Evolutionary conservation across 768 basidiomycete genomes (phyloP).

Genomic region (Hypholoma fasciculare): DNA sequence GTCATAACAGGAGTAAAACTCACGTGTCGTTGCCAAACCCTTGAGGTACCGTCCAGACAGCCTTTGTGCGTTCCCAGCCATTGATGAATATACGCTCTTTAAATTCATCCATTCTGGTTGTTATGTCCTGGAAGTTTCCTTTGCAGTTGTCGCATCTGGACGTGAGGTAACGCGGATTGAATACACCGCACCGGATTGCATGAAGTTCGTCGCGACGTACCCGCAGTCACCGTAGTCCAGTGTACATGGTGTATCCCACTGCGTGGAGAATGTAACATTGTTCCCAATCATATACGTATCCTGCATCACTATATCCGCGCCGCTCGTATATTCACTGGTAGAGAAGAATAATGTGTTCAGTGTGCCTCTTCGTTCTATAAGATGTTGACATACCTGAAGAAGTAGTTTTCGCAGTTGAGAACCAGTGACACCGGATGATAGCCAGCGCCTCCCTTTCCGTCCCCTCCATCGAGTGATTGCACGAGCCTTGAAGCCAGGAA

Average conservation of each 20-base stretch:
- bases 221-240: constrained; percentile 72
- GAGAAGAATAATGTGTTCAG: not conserved
- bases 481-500: constrained; percentile 53
- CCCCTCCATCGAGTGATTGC: constrained; percentile 53
- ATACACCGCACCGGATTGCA: not conserved
- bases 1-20: constrained; percentile 12
- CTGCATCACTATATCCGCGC: constrained; percentile 72
- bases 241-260: constrained; percentile 66
- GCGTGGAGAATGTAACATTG: constrained; percentile 62
- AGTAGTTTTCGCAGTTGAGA: constrained; percentile 66
- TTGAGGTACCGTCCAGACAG: constrained; percentile 81
- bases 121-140: constrained; percentile 71
- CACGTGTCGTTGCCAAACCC: constrained; percentile 67
- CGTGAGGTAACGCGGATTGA: too few species aligned
- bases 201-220: constrained; percentile 32
- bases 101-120: constrained; percentile 67
- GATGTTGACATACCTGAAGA: constrained; percentile 41
- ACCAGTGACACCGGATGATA: constrained; percentile 71
- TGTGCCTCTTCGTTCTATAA: not conserved
- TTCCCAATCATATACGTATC: constrained; percentile 62
- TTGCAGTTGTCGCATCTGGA: constrained; percentile 59
- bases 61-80: constrained; percentile 68
- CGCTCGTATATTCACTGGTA: constrained; percentile 45
- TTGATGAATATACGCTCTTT: constrained; percentile 55
- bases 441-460: constrained; percentile 46